Evolutionary conservation across 2,329 filamentous ascomycete species (phyloP).

Genomic region (Alternaria hordeiaustralica): DNA sequence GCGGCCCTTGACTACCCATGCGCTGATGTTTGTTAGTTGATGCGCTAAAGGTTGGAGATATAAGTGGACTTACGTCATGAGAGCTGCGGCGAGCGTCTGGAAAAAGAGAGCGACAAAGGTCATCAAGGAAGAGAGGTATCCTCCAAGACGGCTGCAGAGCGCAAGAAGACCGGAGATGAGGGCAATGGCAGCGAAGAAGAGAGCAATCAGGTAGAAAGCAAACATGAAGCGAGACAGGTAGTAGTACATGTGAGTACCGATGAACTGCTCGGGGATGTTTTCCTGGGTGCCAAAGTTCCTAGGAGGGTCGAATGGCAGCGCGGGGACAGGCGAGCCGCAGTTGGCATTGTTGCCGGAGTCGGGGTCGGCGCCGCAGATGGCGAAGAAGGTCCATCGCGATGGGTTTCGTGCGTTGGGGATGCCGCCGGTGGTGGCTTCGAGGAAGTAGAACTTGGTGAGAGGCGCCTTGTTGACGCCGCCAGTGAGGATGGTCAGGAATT

Average conservation of each 20-base stretch:
- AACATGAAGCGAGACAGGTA: constrained; percentile 92
- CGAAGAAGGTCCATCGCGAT: constrained; percentile 91
- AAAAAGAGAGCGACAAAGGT: constrained; percentile 70
- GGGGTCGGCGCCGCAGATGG: constrained; percentile 70
- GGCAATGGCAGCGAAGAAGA: constrained; percentile 76
- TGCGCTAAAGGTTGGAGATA: too few relatives aligned
- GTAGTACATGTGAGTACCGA: constrained; percentile 70
- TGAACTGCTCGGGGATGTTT: constrained; percentile 62
- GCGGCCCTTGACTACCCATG: constrained; percentile 73
- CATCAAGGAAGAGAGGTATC: constrained; percentile 68
- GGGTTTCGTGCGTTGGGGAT: constrained; percentile 63
- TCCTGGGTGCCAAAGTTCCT: constrained; percentile 65
- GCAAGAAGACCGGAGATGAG: constrained; percentile 73
- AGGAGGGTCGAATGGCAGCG: constrained; percentile 69
- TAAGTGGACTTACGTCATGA: constrained; percentile 73
- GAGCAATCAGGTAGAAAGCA: constrained; percentile 84
- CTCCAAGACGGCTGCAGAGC: constrained; percentile 73
- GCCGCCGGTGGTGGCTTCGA: constrained; percentile 75
- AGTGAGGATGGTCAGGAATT: constrained; percentile 70
- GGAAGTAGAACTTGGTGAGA: constrained; percentile 82
- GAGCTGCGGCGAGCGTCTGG: constrained; percentile 68
- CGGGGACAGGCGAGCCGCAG: constrained; percentile 69
- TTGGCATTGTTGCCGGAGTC: constrained; percentile 61
- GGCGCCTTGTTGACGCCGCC: constrained; percentile 63
- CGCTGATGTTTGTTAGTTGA: constrained; percentile 49